Base-by-base conservation (phyloP, 345 rosid species). In the Balakata baccata region DNA sequence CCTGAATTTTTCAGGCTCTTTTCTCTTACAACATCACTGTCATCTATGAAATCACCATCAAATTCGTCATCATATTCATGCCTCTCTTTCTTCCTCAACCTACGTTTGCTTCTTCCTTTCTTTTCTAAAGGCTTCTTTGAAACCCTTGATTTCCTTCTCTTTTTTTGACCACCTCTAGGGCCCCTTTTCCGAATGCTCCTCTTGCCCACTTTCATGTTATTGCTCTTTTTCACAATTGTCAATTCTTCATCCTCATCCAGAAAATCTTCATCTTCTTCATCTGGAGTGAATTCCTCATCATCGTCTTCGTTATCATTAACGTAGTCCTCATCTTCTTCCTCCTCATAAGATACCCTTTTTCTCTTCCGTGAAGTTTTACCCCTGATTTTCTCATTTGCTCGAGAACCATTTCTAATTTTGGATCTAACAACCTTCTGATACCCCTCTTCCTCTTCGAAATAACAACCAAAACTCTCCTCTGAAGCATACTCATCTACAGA, bases 231-330 rank as follows among this genome's bases (percentile, higher is more conserved):
- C 64, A 71, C 64, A 41, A 53, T 68, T 17, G 72, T 22, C 47
- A 69, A 66, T 73, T 87, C 91, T 66, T 82, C 87, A 47, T 92
- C 99, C 81, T 90, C 99, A n/a, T 88, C 92, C 71, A 86, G 68
- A 53, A 17, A 53, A 11, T 72, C 49, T 14, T 65, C 69, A 57
- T 66, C 90, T 64, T 93, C 90, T 37, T 84, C 94, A 69, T 89
- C 94, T 4, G 81, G 82, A 1, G 87, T 82, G 71, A 84, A 89
- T 69, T 93, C 91, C 7, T 86, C 94, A 12, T 89, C 91, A 7
- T 81, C 87, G 12, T 82, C 82, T 5, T 66, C 77, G n/a, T 83
- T 85, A 6, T 83, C 87, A 14, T 86, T 79, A 37, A 85, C 89
- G 23, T 77, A 86, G 49, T 92, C 87, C 0, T 59, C 88, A 74